Base-by-base conservation (phyloP, 257 asterid species). In the Misopates orontium region DNA sequence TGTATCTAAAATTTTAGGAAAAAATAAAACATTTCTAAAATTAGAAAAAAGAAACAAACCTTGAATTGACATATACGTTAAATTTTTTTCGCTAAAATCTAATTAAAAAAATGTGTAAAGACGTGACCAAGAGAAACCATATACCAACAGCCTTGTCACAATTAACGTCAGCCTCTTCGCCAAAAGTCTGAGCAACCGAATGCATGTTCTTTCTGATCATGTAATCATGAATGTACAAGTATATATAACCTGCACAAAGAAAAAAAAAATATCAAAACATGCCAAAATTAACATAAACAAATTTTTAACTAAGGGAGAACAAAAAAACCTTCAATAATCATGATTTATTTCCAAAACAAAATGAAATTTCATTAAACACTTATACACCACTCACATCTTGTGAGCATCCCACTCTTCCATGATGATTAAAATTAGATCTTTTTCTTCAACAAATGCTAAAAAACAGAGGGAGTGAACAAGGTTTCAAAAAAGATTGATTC, bases 131-230 rank as follows among this genome's bases (percentile, higher is more conserved):
- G n/a, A n/a, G n/a, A n/a, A n/a, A n/a, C n/a, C n/a, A n/a, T n/a
- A n/a, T 72, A 70, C 84, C 74, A 25, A 19, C 74, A 39, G 7
- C 1, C 15, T 21, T 39, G 24, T 17, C 15, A n/a, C n/a, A n/a
- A 73, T 2, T 21, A 28, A 75, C 4, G 28, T 42, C n/a, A 39
- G 73, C 82, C 63, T 76, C 79, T 14, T n/a, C n/a, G 5, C 74
- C 76, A 2, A 76, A 80, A n/a, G 41, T 56, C 28, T 63, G 71
- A 16, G 85, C 82, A 51, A 71, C 13, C 5, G 4, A 16, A 23
- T 36, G 58, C 80, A 67, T 32, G 68, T 53, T 70, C 55, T 59
- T 80, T 53, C n/a, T 77, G 12, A 21, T 17, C 73, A 77, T 62
- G 69, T 76, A 73, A 42, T 80, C 78, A 44, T 51, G 55, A 45